Evolutionary conservation across 2,329 filamentous ascomycete species (phyloP).

Genomic region (Neodidymelliopsis sp.): DNA sequence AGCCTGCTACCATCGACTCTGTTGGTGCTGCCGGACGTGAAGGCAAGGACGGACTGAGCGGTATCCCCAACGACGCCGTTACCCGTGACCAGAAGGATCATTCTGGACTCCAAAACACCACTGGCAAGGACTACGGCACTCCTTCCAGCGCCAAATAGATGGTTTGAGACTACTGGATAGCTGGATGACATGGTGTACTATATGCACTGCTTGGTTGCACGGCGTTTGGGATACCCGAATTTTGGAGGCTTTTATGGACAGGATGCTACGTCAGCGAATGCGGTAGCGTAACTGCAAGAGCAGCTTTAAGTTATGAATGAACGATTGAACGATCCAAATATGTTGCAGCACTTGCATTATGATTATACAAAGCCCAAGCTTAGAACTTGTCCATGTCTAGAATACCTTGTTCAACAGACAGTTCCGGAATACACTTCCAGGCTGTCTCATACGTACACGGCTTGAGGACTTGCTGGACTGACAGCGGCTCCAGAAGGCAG

Average conservation of each 20-base stretch:
- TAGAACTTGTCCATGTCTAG: too few species aligned
- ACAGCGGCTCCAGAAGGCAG: too few species aligned
- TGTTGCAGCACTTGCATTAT: not conserved
- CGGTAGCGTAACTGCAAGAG: slow-evolving; percentile 22
- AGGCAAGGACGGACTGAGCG: slow-evolving; percentile 64
- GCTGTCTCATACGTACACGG: too few species aligned
- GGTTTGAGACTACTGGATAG: not conserved
- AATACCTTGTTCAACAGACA: too few species aligned
- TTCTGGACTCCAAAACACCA: slow-evolving; percentile 52
- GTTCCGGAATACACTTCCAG: too few species aligned
- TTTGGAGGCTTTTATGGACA: not conserved
- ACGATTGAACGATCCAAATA: slow-evolving; percentile 8
- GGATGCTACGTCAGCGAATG: slow-evolving; percentile 10
- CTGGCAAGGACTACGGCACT: slow-evolving; percentile 21
- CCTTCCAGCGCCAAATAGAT: slow-evolving; percentile 9
- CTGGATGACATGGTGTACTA: not conserved
- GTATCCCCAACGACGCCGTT: slow-evolving; percentile 68
- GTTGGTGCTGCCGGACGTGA: slow-evolving; percentile 67
- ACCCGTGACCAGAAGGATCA: slow-evolving; percentile 55
- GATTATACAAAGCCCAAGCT: not conserved
- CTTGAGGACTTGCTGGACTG: too few species aligned
- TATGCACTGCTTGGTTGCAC: slow-evolving; percentile 16
- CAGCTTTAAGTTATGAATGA: slow-evolving; percentile 18
- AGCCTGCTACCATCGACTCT: slow-evolving; percentile 57
- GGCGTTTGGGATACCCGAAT: slow-evolving; percentile 17